Conservation (phyloP, 208 protist species). For the Strigomonas galati region DNA sequence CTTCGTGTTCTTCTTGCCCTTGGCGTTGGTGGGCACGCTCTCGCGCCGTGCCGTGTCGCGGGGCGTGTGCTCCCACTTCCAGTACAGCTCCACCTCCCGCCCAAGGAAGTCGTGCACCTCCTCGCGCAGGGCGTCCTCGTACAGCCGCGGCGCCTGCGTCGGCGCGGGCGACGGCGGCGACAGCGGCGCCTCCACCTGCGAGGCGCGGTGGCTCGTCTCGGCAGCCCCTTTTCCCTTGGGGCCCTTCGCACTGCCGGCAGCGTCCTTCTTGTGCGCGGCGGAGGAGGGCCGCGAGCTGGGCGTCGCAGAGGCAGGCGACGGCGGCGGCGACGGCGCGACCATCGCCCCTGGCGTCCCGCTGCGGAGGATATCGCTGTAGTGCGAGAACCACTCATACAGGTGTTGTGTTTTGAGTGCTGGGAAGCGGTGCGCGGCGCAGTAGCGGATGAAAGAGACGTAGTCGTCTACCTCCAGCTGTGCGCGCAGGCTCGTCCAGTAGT, state of each 20-base stretch:
- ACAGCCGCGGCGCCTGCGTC: conserved; percentile 8
- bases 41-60: neutral
- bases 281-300: neutral
- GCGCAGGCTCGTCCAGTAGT: conserved; percentile 60
- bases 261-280: neutral
- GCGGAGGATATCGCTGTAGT: conserved; percentile 27
- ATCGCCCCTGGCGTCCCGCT: conserved; percentile 13
- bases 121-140: conserved; percentile 17
- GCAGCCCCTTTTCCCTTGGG: neutral
- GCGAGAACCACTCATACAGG: conserved; percentile 45
- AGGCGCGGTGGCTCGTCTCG: neutral
- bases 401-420: conserved; percentile 52
- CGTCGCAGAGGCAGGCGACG: neutral
- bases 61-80: conserved; percentile 21
- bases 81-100: conserved; percentile 27
- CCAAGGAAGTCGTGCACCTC: conserved; percentile 26
- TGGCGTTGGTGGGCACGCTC: conserved; percentile 10
- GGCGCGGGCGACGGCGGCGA: neutral
- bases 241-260: neutral
- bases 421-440: conserved; percentile 58
- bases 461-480: conserved; percentile 73
- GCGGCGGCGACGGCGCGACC: neutral
- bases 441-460: conserved; percentile 54
- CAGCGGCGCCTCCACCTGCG: conserved; percentile 1
- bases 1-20: conserved; percentile 30